phyloP scores from a whole-genome alignment of 768 basidiomycete genomes.

The Trametes cubensis region DNA sequence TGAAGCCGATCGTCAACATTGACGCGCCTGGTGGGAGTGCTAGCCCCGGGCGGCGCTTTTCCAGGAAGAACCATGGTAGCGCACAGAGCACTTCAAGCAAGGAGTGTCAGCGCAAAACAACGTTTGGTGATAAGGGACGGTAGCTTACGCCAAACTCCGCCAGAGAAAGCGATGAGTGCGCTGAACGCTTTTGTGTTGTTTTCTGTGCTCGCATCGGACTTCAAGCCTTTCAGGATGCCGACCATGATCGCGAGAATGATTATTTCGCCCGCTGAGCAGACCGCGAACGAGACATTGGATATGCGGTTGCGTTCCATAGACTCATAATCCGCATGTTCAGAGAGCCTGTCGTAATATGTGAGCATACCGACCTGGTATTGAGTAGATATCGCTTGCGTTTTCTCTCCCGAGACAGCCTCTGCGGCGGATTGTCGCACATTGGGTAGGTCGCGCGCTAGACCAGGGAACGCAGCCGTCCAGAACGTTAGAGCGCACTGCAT shows the following conservation, averaged over 20 bases:
- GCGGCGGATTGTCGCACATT: constrained; percentile 60
- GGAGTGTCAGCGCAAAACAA: background rate
- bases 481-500: constrained; percentile 68
- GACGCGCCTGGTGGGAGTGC: constrained; percentile 55
- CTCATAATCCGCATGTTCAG: constrained; percentile 56
- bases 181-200: constrained; percentile 80
- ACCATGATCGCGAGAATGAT: constrained; percentile 72
- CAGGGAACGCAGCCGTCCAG: constrained; percentile 84
- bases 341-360: constrained; percentile 45
- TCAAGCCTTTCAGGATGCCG: constrained; percentile 69
- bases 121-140: background rate
- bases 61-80: constrained; percentile 72
- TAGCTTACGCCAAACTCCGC: constrained; percentile 70
- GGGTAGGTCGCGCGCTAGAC: constrained; percentile 68
- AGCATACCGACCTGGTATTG: background rate
- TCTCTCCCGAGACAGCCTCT: constrained; percentile 44
- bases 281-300: constrained; percentile 73
- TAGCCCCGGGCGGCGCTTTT: constrained; percentile 70
- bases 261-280: constrained; percentile 72
- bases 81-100: constrained; percentile 57
- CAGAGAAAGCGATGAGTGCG: constrained; percentile 76
- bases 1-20: constrained; percentile 66
- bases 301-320: constrained; percentile 73
- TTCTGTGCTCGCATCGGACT: constrained; percentile 60
- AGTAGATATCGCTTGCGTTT: constrained; percentile 43